Evolutionary conservation across 768 basidiomycete genomes (phyloP).

Genomic region (Mycena leptocephala): DNA sequence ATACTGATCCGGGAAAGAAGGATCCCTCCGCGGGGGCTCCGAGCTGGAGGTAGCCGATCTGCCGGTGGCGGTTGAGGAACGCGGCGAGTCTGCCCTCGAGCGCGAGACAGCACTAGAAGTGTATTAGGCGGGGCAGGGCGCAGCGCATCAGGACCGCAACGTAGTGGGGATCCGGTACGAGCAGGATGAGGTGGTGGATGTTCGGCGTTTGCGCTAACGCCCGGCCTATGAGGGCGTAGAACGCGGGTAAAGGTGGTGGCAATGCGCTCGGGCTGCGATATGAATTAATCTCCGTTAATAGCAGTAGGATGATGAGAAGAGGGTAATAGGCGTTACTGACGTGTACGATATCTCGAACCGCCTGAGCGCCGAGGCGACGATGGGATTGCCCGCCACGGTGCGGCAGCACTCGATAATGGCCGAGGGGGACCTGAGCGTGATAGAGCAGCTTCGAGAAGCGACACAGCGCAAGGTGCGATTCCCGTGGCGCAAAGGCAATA

Average conservation of each 20-base stretch:
- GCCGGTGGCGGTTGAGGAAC: conserved; percentile 55
- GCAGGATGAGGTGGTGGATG: conserved; percentile 49
- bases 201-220: conserved; percentile 46
- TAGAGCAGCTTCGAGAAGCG: conserved; percentile 52
- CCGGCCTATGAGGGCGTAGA: conserved; percentile 48
- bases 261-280: conserved; percentile 38
- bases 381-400: conserved; percentile 46
- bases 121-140: conserved; percentile 47
- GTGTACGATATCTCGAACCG: conserved; percentile 52
- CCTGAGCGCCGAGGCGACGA: conserved; percentile 48
- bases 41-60: conserved; percentile 53
- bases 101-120: conserved; percentile 55
- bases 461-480: conserved; percentile 50
- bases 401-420: conserved; percentile 52
- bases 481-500: conserved; percentile 45
- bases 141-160: conserved; percentile 40
- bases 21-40: conserved; percentile 37
- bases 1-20: too few relatives aligned
- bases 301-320: too few relatives aligned
- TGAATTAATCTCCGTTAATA: too few relatives aligned
- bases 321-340: conserved; percentile 42
- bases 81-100: conserved; percentile 47
- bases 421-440: conserved; percentile 47
- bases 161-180: conserved; percentile 50
- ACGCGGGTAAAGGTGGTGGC: conserved; percentile 44